Evolutionary conservation across 306 rosid species (phyloP).

Genomic region (Trifolium fragiferum): DNA sequence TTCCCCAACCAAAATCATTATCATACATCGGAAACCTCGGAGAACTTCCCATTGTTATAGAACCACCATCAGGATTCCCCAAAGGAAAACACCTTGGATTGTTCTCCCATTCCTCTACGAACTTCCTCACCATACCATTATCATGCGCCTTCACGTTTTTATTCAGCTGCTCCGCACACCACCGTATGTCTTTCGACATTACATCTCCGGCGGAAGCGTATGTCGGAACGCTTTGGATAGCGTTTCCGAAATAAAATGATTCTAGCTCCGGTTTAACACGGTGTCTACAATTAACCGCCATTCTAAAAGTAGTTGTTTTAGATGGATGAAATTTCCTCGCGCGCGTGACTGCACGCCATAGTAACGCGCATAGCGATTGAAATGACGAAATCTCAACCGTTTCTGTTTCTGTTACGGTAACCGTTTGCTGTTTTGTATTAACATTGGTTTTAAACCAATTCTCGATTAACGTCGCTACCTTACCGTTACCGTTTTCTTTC

Average conservation of each 20-base stretch:
- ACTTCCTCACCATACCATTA: slow-evolving; percentile 53
- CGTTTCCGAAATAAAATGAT: slow-evolving; percentile 85
- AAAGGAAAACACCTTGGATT: slow-evolving; percentile 79
- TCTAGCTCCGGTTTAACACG: slow-evolving; percentile 73
- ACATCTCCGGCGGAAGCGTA: slow-evolving; percentile 64
- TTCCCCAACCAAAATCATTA: slow-evolving; percentile 92
- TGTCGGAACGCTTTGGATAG: slow-evolving; percentile 83
- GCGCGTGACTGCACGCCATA: slow-evolving; percentile 82
- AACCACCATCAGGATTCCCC: slow-evolving; percentile 84
- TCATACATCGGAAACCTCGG: slow-evolving; percentile 94
- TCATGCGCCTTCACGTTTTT: slow-evolving; percentile 71
- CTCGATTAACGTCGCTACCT: slow-evolving; percentile 44
- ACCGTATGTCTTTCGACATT: slow-evolving; percentile 52
- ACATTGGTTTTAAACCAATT: slow-evolving; percentile 50
- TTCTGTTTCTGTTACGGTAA: slow-evolving; percentile 20
- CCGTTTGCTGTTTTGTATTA: slow-evolving; percentile 28
- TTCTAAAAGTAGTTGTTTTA: slow-evolving; percentile 76
- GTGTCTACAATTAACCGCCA: slow-evolving; percentile 87
- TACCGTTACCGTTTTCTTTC: slow-evolving; percentile 41
- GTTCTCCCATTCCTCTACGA: slow-evolving; percentile 77
- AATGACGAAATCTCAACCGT: slow-evolving; percentile 73
- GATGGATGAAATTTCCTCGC: slow-evolving; percentile 66
- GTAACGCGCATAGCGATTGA: slow-evolving; percentile 76
- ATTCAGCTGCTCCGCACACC: slow-evolving; percentile 87
- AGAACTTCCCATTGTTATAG: slow-evolving; percentile 91